These are phyloP conservation scores for Aaosphaeria pasadenensis DNA, from an alignment of 2,329 filamentous ascomycete genomes.

Conservation along the genomic window DNA sequence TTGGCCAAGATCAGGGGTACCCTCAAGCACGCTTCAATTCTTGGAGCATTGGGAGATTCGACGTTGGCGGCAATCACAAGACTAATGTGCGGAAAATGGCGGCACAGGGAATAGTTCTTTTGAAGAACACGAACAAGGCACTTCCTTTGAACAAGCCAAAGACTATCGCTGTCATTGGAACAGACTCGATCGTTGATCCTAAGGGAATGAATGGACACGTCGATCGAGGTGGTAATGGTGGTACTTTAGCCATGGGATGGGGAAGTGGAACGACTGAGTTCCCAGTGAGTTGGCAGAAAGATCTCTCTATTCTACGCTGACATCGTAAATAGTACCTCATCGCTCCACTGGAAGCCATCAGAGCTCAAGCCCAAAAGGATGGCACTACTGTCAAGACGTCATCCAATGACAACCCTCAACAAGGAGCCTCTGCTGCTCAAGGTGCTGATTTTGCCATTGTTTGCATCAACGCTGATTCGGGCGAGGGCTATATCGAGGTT, in stretches of 20 bases:
- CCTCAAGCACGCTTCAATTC: slow-evolving; percentile 45
- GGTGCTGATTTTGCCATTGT: slow-evolving; percentile 42
- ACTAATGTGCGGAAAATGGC: slow-evolving; percentile 41
- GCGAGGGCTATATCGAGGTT: slow-evolving; percentile 50
- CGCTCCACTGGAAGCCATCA: slow-evolving; percentile 43
- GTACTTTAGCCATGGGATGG: slow-evolving; percentile 67
- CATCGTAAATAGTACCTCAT: slow-evolving; percentile 38
- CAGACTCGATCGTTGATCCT: slow-evolving; percentile 74
- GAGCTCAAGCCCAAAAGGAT: slow-evolving; percentile 32
- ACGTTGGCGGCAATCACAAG: slow-evolving; percentile 41
- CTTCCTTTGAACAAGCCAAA: slow-evolving; percentile 67
- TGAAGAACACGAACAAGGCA: slow-evolving; percentile 64
- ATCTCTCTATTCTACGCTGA: slow-evolving; percentile 1
- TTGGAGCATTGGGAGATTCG: slow-evolving; percentile 39
- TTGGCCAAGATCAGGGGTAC: slow-evolving; percentile 46
- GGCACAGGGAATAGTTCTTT: slow-evolving; percentile 47
- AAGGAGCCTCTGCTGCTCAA: slow-evolving; percentile 36
- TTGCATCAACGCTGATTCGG: slow-evolving; percentile 48
- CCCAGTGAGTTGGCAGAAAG: slow-evolving; percentile 13
- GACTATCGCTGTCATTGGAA: slow-evolving; percentile 67
- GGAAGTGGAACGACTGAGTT: slow-evolving; percentile 55
- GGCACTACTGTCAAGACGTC: slow-evolving; percentile 39
- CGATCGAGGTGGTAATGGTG: slow-evolving; percentile 60
- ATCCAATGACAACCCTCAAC: slow-evolving; percentile 35
- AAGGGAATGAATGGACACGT: slow-evolving; percentile 75